Evolutionary conservation across 73 alveolate species (phyloP).

Genomic region (Stentor roeselii): DNA sequence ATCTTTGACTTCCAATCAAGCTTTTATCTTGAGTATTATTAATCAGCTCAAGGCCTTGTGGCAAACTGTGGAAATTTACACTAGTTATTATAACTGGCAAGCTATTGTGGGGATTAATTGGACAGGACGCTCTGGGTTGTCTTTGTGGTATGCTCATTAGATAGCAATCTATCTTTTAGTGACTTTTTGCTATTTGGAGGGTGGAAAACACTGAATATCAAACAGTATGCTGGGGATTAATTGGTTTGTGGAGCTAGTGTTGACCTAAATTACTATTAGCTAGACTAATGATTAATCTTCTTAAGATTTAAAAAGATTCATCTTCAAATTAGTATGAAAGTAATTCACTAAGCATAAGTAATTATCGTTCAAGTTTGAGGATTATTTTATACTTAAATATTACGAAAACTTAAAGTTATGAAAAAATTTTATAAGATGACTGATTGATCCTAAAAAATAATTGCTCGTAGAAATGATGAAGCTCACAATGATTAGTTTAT

Average conservation of each 20-base stretch:
- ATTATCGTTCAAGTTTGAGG: neutral
- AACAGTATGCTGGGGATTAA: conserved; percentile 65
- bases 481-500: neutral
- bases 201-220: conserved; percentile 68
- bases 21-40: conserved; percentile 43
- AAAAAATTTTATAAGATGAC: neutral
- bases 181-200: conserved; percentile 73
- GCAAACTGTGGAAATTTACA: conserved; percentile 59
- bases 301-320: neutral
- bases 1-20: conserved; percentile 51
- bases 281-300: too few species aligned
- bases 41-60: conserved; percentile 47
- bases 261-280: conserved; percentile 63
- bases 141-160: conserved; percentile 91
- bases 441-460: neutral
- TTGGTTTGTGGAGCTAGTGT: conserved; percentile 70
- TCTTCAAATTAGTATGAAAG: neutral
- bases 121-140: conserved; percentile 43
- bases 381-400: too few species aligned
- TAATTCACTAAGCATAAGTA: neutral
- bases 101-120: conserved; percentile 62
- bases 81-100: conserved; percentile 62
- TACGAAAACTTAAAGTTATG: neutral
- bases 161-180: conserved; percentile 53
- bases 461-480: neutral